phyloP scores from a whole-genome alignment of 1,139 yeast genomes.

The Debaryomyces robertsiae region DNA sequence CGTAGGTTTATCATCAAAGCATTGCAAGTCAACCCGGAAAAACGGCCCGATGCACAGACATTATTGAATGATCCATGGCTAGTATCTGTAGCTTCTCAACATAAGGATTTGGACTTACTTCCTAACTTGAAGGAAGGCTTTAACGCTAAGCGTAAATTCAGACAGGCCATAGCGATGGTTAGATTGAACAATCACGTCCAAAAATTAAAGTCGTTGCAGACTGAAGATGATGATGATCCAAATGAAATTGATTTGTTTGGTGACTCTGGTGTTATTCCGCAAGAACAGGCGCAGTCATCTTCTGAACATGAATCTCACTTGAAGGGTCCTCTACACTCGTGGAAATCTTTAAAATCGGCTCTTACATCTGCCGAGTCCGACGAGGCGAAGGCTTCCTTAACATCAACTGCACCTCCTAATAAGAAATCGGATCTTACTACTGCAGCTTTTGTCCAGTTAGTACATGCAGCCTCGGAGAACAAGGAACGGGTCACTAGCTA shows the following conservation, averaged over 20 bases:
- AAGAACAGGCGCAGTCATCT: conserved; percentile 13
- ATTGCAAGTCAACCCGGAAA: conserved; percentile 62
- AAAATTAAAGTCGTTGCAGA: conserved; percentile 57
- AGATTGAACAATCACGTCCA: conserved; percentile 72
- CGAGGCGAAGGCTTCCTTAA: conserved; percentile 23
- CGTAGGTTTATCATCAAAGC: conserved; percentile 70
- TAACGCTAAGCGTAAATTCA: conserved; percentile 82
- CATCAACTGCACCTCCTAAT: conserved; percentile 18
- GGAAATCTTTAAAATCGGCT: conserved; percentile 30
- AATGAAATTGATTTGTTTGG: conserved; percentile 47
- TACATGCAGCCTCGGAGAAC: conserved; percentile 67
- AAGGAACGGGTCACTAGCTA: conserved; percentile 57
- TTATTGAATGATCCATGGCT: conserved; percentile 75
- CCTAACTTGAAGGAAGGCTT: conserved; percentile 70
- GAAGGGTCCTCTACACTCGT: conserved; percentile 20
- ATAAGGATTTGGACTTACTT: conserved; percentile 61
- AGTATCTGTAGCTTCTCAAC: conserved; percentile 47
- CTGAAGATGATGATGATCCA: conserved; percentile 59
- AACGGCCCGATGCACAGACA: conserved; percentile 67
- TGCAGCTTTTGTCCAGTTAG: conserved; percentile 71
- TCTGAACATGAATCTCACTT: conserved; percentile 10
- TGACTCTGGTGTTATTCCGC: conserved; percentile 26
- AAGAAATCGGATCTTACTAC: conserved; percentile 26
- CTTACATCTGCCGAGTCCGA: conserved; percentile 18
- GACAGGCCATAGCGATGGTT: conserved; percentile 83